phyloP scores from a whole-genome alignment of 257 asterid species.

The Knoxia roxburghii region DNA sequence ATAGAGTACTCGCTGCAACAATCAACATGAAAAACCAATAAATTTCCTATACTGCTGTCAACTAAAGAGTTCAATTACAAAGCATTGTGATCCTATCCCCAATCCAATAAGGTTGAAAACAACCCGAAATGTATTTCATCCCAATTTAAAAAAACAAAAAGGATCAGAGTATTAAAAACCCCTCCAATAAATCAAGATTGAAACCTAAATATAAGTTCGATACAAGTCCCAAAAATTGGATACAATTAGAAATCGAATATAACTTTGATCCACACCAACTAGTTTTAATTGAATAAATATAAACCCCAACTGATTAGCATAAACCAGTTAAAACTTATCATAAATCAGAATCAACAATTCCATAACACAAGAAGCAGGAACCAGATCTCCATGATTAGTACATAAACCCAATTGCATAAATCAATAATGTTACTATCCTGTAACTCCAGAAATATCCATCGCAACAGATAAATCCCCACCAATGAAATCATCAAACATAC shows the following conservation, averaged over 20 bases:
- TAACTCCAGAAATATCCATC: background rate
- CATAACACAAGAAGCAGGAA: background rate
- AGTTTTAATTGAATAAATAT: no score
- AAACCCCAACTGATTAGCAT: no score
- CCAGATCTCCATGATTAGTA: slow-evolving; percentile 1
- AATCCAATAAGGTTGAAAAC: no score
- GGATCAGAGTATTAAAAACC: no score
- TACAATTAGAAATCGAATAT: background rate
- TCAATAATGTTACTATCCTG: no score
- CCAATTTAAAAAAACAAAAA: no score
- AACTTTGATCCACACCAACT: background rate
- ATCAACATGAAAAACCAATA: background rate
- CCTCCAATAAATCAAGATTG: no score
- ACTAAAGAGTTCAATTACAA: background rate
- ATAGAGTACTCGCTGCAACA: slow-evolving; percentile 68
- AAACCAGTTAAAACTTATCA: no score
- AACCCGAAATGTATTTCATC: no score
- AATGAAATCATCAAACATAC: background rate
- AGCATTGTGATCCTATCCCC: no score
- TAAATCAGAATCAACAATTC: background rate
- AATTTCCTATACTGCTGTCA: background rate
- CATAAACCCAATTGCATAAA: background rate
- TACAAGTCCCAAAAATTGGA: no score
- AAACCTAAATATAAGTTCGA: no score
- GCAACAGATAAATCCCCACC: background rate